These are phyloP conservation scores for Solanum clarkiae DNA, from an alignment of 257 asterid species.

Conservation along the genomic window DNA sequence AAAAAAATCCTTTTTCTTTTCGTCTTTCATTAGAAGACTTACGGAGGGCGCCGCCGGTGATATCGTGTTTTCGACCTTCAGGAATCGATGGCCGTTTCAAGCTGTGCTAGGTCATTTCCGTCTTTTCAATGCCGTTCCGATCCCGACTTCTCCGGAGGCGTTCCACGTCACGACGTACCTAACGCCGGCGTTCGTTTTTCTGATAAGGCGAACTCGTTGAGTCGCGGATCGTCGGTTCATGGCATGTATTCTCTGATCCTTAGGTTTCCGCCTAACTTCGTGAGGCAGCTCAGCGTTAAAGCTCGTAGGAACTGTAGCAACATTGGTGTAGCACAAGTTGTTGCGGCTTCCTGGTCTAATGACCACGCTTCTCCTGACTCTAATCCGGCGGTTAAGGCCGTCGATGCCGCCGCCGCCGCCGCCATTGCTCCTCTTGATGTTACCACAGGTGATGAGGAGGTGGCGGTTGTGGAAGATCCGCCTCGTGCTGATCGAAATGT, in stretches of 20 bases:
- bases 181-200: conserved; percentile 22
- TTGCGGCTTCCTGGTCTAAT: conserved; percentile 95
- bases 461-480: conserved; percentile 19
- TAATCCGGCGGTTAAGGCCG: conserved; percentile 54
- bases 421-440: conserved; percentile 32
- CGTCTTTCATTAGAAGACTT: not conserved
- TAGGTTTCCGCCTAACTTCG: conserved; percentile 89
- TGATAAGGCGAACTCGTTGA: conserved; percentile 12
- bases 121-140: conserved; percentile 83
- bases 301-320: conserved; percentile 94
- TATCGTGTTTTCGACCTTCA: not conserved
- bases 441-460: conserved; percentile 8
- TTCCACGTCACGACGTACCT: conserved; percentile 14
- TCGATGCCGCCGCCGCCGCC: conserved; percentile 40
- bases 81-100: conserved; percentile 59
- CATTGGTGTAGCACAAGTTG: conserved; percentile 94
- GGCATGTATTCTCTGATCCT: conserved; percentile 46
- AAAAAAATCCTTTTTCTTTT: not conserved
- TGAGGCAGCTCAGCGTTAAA: conserved; percentile 88
- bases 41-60: conserved; percentile 1
- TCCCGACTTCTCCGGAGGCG: conserved; percentile 40
- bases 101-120: conserved; percentile 44
- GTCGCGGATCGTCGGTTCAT: conserved; percentile 7
- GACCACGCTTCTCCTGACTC: conserved; percentile 19
- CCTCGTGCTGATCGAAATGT: conserved; percentile 24